These are phyloP conservation scores for Cladosporium cucumerinum DNA, from an alignment of 2,329 filamentous ascomycete genomes.

Conservation along the genomic window DNA sequence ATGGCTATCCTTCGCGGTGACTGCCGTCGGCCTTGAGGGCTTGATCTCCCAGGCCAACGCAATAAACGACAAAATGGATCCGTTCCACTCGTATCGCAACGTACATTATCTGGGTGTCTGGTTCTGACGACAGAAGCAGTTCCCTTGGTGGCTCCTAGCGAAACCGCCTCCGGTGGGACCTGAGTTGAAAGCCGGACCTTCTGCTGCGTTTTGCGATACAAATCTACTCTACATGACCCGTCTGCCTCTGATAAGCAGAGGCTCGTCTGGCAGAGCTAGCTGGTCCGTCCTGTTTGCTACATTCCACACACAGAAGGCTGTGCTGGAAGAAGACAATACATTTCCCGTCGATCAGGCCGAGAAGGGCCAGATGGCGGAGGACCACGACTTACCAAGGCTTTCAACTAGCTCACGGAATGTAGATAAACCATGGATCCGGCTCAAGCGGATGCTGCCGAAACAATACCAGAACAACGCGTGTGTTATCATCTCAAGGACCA, in stretches of 20 bases:
- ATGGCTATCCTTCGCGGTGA: conserved; percentile 11
- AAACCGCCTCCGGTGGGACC: conserved; percentile 4
- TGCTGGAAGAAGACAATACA: neutral
- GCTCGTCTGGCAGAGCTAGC: neutral
- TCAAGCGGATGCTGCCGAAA: neutral
- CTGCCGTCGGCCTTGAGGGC: conserved; percentile 8
- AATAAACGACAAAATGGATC: conserved; percentile 5
- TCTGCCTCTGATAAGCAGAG: neutral
- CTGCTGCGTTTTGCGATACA: neutral
- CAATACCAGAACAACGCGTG: neutral
- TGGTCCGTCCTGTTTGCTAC: neutral
- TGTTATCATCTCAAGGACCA: conserved; percentile 4
- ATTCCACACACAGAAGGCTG: neutral
- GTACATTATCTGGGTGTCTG: conserved; percentile 4
- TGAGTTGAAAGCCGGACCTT: neutral
- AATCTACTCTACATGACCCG: neutral
- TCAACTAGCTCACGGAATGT: neutral
- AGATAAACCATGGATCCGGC: neutral
- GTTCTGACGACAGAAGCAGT: neutral
- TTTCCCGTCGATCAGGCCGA: neutral
- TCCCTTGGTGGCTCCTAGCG: neutral
- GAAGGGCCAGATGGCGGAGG: neutral
- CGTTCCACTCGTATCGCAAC: conserved; percentile 5
- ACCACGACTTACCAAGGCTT: neutral
- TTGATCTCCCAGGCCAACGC: conserved; percentile 1